Evolutionary conservation across 1,284 basidiomycete species (phyloP).

Genomic region (Tilletia caries): DNA sequence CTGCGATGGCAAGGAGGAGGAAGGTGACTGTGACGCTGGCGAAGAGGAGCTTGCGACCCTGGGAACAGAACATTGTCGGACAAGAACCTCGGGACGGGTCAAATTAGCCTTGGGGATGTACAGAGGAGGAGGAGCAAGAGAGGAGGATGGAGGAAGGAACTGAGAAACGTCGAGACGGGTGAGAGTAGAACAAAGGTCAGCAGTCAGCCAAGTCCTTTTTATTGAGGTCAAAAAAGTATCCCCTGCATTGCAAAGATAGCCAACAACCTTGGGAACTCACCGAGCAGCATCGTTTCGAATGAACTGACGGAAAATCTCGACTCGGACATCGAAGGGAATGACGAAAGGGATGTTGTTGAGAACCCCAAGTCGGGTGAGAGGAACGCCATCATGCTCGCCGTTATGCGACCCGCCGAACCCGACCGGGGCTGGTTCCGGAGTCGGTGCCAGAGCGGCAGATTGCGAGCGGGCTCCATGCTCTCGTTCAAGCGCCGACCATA

Average conservation of each 20-base stretch:
- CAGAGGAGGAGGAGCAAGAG: no score
- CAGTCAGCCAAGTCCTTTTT: no score
- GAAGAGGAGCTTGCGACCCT: no score
- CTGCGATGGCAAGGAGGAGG: no score
- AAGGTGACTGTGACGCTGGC: no score
- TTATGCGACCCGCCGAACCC: conserved; percentile 28
- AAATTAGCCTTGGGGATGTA: no score
- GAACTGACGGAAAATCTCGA: conserved; percentile 83
- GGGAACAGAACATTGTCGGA: no score
- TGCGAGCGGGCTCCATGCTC: conserved; percentile 16
- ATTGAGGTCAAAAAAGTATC: no score
- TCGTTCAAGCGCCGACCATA: background rate
- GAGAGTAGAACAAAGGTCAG: background rate
- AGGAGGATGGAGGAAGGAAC: no score
- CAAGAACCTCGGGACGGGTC: no score
- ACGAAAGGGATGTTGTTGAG: conserved; percentile 95
- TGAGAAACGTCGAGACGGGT: conserved; percentile 3
- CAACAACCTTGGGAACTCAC: no score
- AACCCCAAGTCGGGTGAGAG: conserved; percentile 81
- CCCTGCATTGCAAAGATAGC: background rate
- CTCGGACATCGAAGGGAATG: conserved; percentile 85
- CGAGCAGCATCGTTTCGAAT: conserved; percentile 32
- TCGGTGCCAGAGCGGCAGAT: conserved; percentile 21
- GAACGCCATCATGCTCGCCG: conserved; percentile 68
- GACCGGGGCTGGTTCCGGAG: background rate